These are phyloP conservation scores for Phialemoniopsis sp. DNA, from an alignment of 2,329 filamentous ascomycete genomes.

Conservation along the genomic window DNA sequence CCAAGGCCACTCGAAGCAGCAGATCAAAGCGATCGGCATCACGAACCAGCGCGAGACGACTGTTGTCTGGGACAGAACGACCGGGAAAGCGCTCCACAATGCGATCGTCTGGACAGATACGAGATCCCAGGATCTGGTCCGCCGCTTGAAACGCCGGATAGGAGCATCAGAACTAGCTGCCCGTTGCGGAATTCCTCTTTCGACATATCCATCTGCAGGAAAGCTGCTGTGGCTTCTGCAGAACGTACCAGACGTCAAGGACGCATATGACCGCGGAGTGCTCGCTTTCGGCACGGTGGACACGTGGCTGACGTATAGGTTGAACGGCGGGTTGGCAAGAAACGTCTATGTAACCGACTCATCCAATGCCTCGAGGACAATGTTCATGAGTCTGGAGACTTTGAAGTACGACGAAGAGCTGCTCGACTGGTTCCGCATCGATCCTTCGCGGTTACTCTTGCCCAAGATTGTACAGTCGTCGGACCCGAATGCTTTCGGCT, in stretches of 20 bases:
- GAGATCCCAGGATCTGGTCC: conserved; percentile 66
- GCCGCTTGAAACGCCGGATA: conserved; percentile 63
- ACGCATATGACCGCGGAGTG: conserved; percentile 67
- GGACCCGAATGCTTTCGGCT: conserved; percentile 64
- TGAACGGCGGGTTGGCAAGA: conserved; percentile 65
- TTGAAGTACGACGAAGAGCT: conserved; percentile 71
- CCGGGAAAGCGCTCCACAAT: conserved; percentile 73
- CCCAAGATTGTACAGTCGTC: conserved; percentile 77
- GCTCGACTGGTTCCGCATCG: conserved; percentile 70
- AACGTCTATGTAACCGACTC: conserved; percentile 72
- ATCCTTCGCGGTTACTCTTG: conserved; percentile 63
- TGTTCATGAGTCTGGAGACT: conserved; percentile 81
- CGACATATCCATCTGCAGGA: conserved; percentile 76
- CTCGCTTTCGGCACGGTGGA: conserved; percentile 79
- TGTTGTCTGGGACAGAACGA: conserved; percentile 73
- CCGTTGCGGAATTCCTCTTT: conserved; percentile 72
- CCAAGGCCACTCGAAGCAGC: conserved; percentile 59
- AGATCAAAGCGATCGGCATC: conserved; percentile 74
- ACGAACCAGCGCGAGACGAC: conserved; percentile 84
- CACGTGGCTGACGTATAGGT: conserved; percentile 74
- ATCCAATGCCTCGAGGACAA: conserved; percentile 79
- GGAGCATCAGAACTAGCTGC: conserved; percentile 64
- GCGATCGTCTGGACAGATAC: conserved; percentile 86
- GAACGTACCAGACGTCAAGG: conserved; percentile 61
- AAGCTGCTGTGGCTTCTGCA: conserved; percentile 76